Conservation (phyloP, 306 rosid species). For the Lathyrus aphaca region DNA sequence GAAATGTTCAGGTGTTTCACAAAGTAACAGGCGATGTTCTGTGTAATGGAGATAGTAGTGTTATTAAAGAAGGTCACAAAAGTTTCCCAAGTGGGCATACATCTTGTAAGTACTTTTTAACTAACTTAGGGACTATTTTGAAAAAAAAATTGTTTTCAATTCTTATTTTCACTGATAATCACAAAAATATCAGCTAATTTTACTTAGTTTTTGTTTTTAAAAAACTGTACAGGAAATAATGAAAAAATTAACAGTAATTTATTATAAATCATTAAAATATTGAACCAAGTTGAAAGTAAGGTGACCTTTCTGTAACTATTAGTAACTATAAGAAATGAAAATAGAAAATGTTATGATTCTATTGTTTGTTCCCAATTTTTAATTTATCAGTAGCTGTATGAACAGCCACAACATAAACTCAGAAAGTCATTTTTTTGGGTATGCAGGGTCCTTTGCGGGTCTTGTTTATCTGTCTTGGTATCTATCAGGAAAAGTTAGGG, state of each 20-base stretch:
- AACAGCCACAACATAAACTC: conserved; percentile 30
- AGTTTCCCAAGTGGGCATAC: conserved; percentile 98
- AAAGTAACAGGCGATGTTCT: conserved; percentile 54
- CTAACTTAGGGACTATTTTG: conserved; percentile 16
- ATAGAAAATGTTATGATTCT: background rate
- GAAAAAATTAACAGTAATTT: conserved; percentile 8
- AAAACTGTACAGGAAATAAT: conserved; percentile 1
- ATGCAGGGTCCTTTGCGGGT: conserved; percentile 93
- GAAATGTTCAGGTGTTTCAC: conserved; percentile 67
- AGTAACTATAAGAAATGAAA: conserved; percentile 8
- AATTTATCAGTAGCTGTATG: conserved; percentile 30
- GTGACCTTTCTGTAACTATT: background rate
- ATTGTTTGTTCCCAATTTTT: conserved; percentile 33
- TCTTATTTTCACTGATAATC: conserved; percentile 1
- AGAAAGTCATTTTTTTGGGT: conserved; percentile 28
- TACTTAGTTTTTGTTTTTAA: background rate
- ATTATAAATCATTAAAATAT: conserved; percentile 5
- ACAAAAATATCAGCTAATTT: background rate
- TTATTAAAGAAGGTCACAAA: conserved; percentile 92
- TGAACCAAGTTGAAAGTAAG: conserved; percentile 10
- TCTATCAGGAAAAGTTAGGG: conserved; percentile 76
- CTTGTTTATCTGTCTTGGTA: conserved; percentile 83
- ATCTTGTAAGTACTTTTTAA: conserved; percentile 67
- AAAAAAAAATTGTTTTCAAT: background rate
- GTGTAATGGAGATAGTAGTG: conserved; percentile 68